Evolutionary conservation across 768 basidiomycete species (phyloP).

Genomic region (Rubroboletus satanas): DNA sequence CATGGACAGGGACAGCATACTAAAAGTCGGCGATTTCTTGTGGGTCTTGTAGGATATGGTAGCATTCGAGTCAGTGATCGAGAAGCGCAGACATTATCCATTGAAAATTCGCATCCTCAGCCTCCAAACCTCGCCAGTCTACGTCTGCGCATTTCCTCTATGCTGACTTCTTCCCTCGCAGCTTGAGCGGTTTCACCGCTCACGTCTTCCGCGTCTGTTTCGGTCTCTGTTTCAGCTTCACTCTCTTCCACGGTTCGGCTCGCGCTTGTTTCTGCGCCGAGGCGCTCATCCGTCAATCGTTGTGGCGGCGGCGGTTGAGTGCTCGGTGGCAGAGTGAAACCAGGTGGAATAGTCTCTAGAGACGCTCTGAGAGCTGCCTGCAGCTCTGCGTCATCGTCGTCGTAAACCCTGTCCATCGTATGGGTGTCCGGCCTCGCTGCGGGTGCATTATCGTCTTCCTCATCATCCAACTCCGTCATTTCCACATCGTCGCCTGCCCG

Average conservation of each 20-base stretch:
- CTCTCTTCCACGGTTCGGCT: constrained; percentile 11
- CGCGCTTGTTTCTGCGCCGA: not conserved
- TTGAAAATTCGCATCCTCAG: constrained; percentile 19
- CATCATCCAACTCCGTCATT: constrained; percentile 22
- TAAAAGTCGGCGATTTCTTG: not conserved
- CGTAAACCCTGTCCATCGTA: constrained; percentile 50
- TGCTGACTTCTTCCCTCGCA: constrained; percentile 37
- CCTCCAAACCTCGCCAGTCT: constrained; percentile 63
- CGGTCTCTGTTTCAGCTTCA: constrained; percentile 35
- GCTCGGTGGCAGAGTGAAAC: constrained; percentile 38
- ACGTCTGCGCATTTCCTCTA: constrained; percentile 66
- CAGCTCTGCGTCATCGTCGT: constrained; percentile 83
- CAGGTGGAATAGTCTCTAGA: constrained; percentile 58
- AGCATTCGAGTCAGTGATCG: not conserved
- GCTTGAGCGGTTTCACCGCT: constrained; percentile 2
- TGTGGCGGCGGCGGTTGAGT: constrained; percentile 11
- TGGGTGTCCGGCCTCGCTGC: not conserved
- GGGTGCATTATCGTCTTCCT: constrained; percentile 15
- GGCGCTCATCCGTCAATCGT: constrained; percentile 12
- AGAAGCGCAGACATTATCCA: not conserved
- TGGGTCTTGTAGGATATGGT: not conserved
- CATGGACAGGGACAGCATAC: not conserved
- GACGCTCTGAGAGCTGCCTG: constrained; percentile 88
- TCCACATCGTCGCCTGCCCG: constrained; percentile 20
- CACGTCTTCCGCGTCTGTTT: constrained; percentile 28